Percentiles rank a stretch among this genome's conserved stretches.
phyloP scores from a whole-genome alignment of 352 stramenopile species.

The Saprolegnia parasitica region DNA sequence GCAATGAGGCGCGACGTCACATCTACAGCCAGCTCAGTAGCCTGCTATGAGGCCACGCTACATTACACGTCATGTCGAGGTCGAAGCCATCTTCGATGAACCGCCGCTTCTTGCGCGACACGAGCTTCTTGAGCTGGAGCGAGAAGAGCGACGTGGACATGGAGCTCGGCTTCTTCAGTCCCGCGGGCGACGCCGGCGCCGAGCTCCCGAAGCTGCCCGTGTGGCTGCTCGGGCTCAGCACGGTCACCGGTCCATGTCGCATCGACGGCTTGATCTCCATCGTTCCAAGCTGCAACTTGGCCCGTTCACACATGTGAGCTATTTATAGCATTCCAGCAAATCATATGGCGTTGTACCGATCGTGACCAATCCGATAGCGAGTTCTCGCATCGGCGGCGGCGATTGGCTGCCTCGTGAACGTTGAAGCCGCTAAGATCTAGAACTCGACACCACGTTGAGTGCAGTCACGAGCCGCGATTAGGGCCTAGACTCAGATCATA shows the following conservation, averaged over 20 bases:
- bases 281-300: neutral
- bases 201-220: neutral
- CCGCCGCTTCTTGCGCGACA: conserved; percentile 87
- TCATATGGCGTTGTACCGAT: neutral
- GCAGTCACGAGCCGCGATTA: too few species aligned
- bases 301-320: neutral
- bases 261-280: neutral
- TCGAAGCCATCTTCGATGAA: conserved; percentile 88
- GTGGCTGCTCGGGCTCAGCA: neutral
- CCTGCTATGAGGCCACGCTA: neutral
- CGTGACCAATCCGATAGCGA: neutral
- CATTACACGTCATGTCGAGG: conserved; percentile 80
- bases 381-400: too few species aligned
- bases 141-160: conserved; percentile 24
- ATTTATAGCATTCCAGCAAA: neutral
- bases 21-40: conserved; percentile 30
- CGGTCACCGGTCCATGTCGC: neutral
- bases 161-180: neutral
- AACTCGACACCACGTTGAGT: too few species aligned
- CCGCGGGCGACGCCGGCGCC: neutral
- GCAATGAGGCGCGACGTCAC: conserved; percentile 83
- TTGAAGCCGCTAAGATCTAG: neutral
- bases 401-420: neutral
- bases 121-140: conserved; percentile 68
- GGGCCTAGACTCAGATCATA: too few species aligned